Evolutionary conservation across 106 monocot species (phyloP).

Genomic region (Agapanthus africanus): DNA sequence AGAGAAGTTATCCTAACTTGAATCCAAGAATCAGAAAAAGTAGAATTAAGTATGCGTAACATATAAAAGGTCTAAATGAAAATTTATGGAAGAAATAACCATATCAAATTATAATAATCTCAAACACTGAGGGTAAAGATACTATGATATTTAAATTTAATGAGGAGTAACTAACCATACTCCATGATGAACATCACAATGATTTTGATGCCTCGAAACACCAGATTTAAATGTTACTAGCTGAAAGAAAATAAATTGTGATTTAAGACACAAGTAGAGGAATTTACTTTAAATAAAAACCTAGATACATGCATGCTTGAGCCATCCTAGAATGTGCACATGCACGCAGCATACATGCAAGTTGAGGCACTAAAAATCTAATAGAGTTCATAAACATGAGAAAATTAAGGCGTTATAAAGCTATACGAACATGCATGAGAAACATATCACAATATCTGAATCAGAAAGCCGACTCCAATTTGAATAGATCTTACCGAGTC

Average conservation of each 20-base stretch:
- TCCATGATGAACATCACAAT: slow-evolving; percentile 76
- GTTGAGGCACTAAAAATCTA: too few relatives aligned
- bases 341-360: too few relatives aligned
- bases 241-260: slow-evolving; percentile 39
- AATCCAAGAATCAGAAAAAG: background rate
- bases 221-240: slow-evolving; percentile 72
- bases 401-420: background rate
- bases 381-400: background rate
- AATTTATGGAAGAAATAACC: background rate
- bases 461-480: background rate
- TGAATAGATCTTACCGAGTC: slow-evolving; percentile 45
- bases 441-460: background rate
- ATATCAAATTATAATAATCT: background rate
- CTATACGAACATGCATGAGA: background rate
- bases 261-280: too few relatives aligned
- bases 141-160: background rate
- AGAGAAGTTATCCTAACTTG: background rate
- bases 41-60: background rate
- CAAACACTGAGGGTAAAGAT: background rate
- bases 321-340: too few relatives aligned
- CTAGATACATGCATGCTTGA: background rate
- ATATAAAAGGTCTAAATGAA: background rate
- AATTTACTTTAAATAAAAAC: too few relatives aligned
- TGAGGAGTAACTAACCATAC: slow-evolving; percentile 45
- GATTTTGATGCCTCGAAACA: slow-evolving; percentile 89